Evolutionary conservation across 495 filamentous ascomycete species (phyloP).

Genomic region (Sporormia fimetaria): DNA sequence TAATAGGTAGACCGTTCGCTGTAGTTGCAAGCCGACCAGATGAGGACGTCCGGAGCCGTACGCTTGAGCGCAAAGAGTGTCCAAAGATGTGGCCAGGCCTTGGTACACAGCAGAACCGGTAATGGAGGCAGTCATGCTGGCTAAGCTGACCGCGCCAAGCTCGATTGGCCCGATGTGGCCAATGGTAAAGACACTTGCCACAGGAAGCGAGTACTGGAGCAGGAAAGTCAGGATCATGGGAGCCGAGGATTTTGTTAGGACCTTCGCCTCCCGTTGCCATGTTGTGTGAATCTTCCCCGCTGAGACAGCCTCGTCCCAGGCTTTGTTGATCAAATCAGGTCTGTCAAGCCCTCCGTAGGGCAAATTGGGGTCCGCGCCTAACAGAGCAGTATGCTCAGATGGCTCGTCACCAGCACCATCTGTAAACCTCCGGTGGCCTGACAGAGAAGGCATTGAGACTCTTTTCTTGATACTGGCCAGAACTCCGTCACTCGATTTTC

Average conservation of each 20-base stretch:
- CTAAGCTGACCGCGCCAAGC: constrained; percentile 43
- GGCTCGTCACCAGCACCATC: constrained; percentile 23
- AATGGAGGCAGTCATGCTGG: constrained; percentile 62
- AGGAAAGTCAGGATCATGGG: constrained; percentile 59
- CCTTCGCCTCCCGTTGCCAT: constrained; percentile 30
- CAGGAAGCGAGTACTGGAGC: constrained; percentile 60
- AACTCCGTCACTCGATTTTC: constrained; percentile 16
- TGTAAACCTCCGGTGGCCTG: constrained; percentile 25
- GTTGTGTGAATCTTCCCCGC: constrained; percentile 23
- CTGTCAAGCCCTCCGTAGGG: constrained; percentile 34
- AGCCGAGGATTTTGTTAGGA: constrained; percentile 47
- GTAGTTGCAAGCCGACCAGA: constrained; percentile 59
- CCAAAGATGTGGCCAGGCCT: constrained; percentile 57
- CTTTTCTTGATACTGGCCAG: constrained; percentile 12
- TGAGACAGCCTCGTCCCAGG: constrained; percentile 22
- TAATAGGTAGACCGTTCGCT: constrained; percentile 59
- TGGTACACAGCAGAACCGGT: constrained; percentile 61
- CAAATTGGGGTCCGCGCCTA: constrained; percentile 29
- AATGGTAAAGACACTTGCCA: constrained; percentile 50
- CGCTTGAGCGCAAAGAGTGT: constrained; percentile 65
- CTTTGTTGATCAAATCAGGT: constrained; percentile 27
- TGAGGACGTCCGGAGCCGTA: constrained; percentile 58
- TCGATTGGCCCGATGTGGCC: constrained; percentile 26
- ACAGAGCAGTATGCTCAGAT: constrained; percentile 43
- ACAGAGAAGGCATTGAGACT: constrained; percentile 13